phyloP scores from a whole-genome alignment of 495 filamentous ascomycete genomes.

The Aspergillus asperescens region DNA sequence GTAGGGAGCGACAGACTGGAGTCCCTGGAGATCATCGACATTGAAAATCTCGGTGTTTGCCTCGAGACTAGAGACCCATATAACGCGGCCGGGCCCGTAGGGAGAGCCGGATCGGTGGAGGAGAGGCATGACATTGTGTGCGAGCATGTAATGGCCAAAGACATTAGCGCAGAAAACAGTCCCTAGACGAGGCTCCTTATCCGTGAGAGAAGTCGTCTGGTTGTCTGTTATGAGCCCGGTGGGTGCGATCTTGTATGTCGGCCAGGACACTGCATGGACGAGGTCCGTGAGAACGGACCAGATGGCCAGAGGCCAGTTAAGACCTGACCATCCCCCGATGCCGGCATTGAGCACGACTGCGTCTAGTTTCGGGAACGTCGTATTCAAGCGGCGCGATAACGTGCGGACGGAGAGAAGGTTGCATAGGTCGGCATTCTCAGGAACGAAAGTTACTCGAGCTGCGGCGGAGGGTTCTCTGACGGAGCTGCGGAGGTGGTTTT shows the following conservation, averaged over 20 bases:
- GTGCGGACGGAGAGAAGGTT: slow-evolving; percentile 50
- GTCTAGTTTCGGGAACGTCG: slow-evolving; percentile 64
- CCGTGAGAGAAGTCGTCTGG: slow-evolving; percentile 19
- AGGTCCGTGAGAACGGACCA: slow-evolving; percentile 60
- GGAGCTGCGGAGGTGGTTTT: slow-evolving; percentile 33
- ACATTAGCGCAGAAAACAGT: slow-evolving; percentile 85
- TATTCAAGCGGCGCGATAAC: slow-evolving; percentile 44
- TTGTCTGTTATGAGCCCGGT: slow-evolving; percentile 50
- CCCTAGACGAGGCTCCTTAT: slow-evolving; percentile 57
- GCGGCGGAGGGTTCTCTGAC: slow-evolving; percentile 15
- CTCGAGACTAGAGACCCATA: slow-evolving; percentile 84
- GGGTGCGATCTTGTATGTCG: slow-evolving; percentile 62
- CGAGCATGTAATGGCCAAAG: slow-evolving; percentile 91
- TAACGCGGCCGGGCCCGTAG: slow-evolving; percentile 54
- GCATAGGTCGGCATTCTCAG: slow-evolving; percentile 52
- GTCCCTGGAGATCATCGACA: slow-evolving; percentile 69
- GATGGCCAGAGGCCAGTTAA: slow-evolving; percentile 63
- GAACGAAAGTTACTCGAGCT: slow-evolving; percentile 41
- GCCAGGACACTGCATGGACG: slow-evolving; percentile 67
- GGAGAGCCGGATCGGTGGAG: slow-evolving; percentile 48
- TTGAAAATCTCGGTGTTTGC: slow-evolving; percentile 52
- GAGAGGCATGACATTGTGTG: slow-evolving; percentile 70
- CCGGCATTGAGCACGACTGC: slow-evolving; percentile 83
- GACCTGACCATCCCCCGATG: slow-evolving; percentile 75
- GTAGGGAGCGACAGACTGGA: slow-evolving; percentile 59